Evolutionary conservation across 768 basidiomycete species (phyloP).

Genomic region (Serendipita sp.): DNA sequence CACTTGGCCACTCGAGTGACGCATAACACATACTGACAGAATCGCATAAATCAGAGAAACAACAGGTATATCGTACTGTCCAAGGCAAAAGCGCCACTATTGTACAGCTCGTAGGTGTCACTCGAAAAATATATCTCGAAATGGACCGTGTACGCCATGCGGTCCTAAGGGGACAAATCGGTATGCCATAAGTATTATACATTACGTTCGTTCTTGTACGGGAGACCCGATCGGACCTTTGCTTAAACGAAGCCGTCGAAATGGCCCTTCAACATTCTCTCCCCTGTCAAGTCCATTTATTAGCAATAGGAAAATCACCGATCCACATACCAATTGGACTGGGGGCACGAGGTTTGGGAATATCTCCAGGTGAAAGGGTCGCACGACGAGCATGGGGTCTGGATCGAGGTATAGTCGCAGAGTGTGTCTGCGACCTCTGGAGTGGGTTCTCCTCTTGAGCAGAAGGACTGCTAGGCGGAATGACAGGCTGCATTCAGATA

Average conservation of each 20-base stretch:
- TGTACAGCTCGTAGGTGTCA: too few species aligned
- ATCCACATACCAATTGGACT: constrained; percentile 43
- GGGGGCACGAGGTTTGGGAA: constrained; percentile 42
- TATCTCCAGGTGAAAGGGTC: constrained; percentile 12
- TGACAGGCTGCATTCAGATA: neutral
- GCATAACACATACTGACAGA: neutral
- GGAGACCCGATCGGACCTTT: constrained; percentile 25
- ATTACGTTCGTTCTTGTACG: constrained; percentile 36
- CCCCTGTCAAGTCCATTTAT: constrained; percentile 39
- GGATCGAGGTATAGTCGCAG: neutral
- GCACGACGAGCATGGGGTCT: neutral
- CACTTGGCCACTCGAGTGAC: neutral
- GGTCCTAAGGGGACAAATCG: neutral
- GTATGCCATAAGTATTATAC: neutral
- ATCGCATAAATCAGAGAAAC: neutral
- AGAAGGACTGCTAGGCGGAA: neutral
- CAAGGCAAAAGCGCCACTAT: too few species aligned
- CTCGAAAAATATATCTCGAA: neutral
- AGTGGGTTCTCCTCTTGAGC: neutral
- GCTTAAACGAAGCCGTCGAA: constrained; percentile 75
- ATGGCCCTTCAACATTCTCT: constrained; percentile 79
- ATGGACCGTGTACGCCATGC: neutral
- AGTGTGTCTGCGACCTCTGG: neutral
- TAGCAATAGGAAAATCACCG: constrained; percentile 54
- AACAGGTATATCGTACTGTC: neutral